Percentiles rank a stretch among this genome's conserved stretches.
phyloP scores from a whole-genome alignment of 176 grass and related monocot genomes.

The Aegilops tauschii region DNA sequence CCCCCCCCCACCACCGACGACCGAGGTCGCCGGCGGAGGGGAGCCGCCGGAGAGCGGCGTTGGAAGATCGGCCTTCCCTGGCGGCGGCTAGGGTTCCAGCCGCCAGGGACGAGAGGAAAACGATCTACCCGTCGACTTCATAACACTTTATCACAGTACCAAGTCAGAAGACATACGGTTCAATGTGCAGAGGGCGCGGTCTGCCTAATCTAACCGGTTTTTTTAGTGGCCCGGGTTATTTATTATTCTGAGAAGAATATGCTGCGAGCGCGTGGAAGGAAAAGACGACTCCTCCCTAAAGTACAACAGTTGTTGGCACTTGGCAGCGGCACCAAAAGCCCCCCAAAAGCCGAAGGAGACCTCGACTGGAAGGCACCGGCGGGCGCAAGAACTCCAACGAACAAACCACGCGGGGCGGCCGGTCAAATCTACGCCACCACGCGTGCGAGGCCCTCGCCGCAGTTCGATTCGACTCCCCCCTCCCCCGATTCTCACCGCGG shows the following conservation, averaged over 20 bases:
- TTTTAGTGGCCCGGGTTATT: neutral
- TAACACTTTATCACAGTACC: too few species aligned
- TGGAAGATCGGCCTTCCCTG: too few species aligned
- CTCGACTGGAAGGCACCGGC: slow-evolving; percentile 33
- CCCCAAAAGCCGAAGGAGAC: neutral
- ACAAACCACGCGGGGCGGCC: slow-evolving; percentile 6
- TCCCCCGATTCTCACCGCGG: neutral
- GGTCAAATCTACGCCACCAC: slow-evolving; percentile 15
- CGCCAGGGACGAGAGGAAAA: too few species aligned
- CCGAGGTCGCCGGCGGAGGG: too few species aligned
- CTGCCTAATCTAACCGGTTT: neutral
- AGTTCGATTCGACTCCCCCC: slow-evolving; percentile 24
- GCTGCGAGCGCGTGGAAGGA: neutral
- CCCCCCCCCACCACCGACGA: too few species aligned
- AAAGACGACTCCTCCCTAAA: neutral
- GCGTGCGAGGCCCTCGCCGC: neutral
- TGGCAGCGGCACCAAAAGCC: neutral
- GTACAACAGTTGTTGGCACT: slow-evolving; percentile 8
- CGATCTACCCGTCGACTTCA: too few species aligned
- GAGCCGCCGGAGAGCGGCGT: too few species aligned
- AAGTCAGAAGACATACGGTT: neutral
- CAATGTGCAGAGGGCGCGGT: neutral
- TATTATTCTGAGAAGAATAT: neutral
- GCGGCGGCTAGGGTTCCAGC: too few species aligned
- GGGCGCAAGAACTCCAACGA: neutral